These are phyloP conservation scores for Trametes cinnabarina DNA, from an alignment of 768 basidiomycete species.

Conservation along the genomic window DNA sequence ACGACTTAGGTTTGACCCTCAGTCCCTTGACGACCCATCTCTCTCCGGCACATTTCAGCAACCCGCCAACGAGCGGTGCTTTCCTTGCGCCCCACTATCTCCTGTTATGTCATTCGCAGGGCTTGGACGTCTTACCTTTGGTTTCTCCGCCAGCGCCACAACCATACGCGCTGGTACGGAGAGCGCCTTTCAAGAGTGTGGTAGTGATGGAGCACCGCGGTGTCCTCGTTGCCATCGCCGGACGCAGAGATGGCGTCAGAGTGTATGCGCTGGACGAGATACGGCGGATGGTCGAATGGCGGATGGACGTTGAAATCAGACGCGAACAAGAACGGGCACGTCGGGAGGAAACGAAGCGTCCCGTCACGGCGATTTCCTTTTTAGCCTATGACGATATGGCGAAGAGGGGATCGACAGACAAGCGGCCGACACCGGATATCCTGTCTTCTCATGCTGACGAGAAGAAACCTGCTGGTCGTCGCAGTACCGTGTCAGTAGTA, in stretches of 20 bases:
- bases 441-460: constrained; percentile 9
- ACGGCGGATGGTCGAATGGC: constrained; percentile 84
- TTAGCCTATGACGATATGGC: constrained; percentile 45
- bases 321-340: constrained; percentile 72
- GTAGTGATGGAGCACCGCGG: constrained; percentile 92
- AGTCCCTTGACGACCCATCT: constrained; percentile 65
- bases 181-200: constrained; percentile 82
- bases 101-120: constrained; percentile 81
- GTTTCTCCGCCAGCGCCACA: constrained; percentile 69
- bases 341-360: constrained; percentile 63
- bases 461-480: constrained; percentile 20
- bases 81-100: constrained; percentile 81
- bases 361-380: constrained; percentile 21
- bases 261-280: constrained; percentile 88
- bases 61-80: constrained; percentile 73
- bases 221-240: constrained; percentile 87
- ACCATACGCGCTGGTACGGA: constrained; percentile 79
- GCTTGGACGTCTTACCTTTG: constrained; percentile 81
- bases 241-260: constrained; percentile 79
- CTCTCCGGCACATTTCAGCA: constrained; percentile 73
- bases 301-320: constrained; percentile 75
- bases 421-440: constrained; percentile 7
- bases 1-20: constrained; percentile 73
- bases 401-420: constrained; percentile 44
- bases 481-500: constrained; percentile 24